Base-by-base conservation (phyloP, 2,329 filamentous ascomycete species). In the Trichophaea hybrida region DNA sequence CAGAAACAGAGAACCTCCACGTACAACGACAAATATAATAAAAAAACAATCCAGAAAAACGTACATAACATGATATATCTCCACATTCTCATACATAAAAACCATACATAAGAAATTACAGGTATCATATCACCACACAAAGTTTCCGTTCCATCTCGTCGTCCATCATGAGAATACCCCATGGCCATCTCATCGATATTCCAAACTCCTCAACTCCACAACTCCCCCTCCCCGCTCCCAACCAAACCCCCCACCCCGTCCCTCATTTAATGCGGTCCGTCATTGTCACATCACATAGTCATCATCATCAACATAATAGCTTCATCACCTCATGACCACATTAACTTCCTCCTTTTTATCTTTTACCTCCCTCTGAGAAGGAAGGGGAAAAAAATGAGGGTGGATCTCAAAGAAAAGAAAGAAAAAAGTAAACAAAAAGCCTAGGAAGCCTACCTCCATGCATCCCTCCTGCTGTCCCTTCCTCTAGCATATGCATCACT, bases 261-360 rank as follows among this genome's bases (percentile, higher is more conserved):
- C 10, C 38, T 4, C 38, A 10, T 10, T 43, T 43, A 10, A 43
- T 43, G n/a, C 10, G 38, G n/a, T 2, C 4, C 38, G 38, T 43
- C 10, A 43, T 43, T 12, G 13, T 49, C 44, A 49, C 44, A 49
- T 49, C 44, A 49, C 44, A 49, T 49, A 49, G 44, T 49, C 44
- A 49, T 49, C 44, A 49, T 49, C 44, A 49, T 49, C 44, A 49
- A 49, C 44, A 49, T 49, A 49, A n/a, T n/a, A 24, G 2, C 44
- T 49, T 49, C 44, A 49, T 49, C 44, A 17, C 44, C 13, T 49
- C 44, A 49, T 49, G 12, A 49, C 44, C 13, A 15, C 44, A 49
- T 49, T 49, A 49, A 49, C 44, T 17, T 49, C 44, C 24, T 13
- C 10, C n/a, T 43, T 15, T 15, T 15, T 43, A 10, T 15, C 38